Evolutionary conservation across 495 filamentous ascomycete species (phyloP), one percentile per base, ranked within the genome.

Genomic region (Xylaria castorea): DNA sequence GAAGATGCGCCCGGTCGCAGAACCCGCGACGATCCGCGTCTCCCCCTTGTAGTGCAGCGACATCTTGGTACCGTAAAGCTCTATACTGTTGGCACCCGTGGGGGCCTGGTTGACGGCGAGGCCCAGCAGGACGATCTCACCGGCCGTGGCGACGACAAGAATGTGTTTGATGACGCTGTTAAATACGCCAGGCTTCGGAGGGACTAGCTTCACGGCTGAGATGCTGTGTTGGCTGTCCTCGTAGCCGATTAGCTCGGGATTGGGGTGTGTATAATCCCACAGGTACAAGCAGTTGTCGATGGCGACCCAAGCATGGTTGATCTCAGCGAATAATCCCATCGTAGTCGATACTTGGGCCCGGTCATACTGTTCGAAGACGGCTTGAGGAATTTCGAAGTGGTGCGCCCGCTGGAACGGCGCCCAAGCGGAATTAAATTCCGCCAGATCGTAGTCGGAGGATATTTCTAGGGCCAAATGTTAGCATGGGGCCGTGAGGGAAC

Each of bases 281-380:
- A 99, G 85, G 79, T 98, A 99, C 34, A 99, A 86, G 67, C 92
- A 91, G 81, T 96, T 97, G 82, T 99, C 96, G 77, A 99, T 97
- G 0, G 93, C 87, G 27, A 97, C 91, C 94, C 95, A 99, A 57
- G 95, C 95, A 83, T 98, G 95, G 71, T 93, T 93, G 74, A 99
- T 81, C 79, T 94, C 92, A 27, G 96, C 93, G 80, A 99, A 97
- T 50, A 98, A 82, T 27, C 96, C 96, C 91, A 98, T 97, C 77
- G 87, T 89, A 14, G 95, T 96, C 32, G 91, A 91, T 2, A 97
- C 89, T 73, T 95, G 89, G 60, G 92, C 92, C 27, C 87, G 83
- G 80, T 99, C 97, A 79, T 94, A 93, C 76, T 97, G 94, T 70
- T 93, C 91, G 76, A 98, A 94, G 42, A 98, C 91, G 71, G 87